Conservation (phyloP, 169 alveolate species). For the Plasmodium falciparum region DNA sequence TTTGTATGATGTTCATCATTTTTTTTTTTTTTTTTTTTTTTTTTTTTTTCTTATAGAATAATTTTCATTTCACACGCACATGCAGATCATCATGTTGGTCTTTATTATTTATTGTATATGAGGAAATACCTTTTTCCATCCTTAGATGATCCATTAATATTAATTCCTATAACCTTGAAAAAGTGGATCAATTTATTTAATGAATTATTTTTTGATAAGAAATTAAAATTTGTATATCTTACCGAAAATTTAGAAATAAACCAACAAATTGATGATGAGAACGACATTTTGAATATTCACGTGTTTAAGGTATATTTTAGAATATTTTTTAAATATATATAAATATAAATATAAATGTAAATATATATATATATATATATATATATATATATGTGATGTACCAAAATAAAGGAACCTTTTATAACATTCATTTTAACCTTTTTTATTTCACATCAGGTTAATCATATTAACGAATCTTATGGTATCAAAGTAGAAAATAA, state of each 20-base stretch:
- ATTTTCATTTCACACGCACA: slow-evolving; percentile 90
- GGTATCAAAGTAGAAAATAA: slow-evolving; percentile 73
- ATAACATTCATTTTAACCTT: slow-evolving; percentile 64
- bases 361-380: slow-evolving; percentile 11
- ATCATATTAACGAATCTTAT: slow-evolving; percentile 87
- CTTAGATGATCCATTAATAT: slow-evolving; percentile 51
- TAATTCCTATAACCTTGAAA: slow-evolving; percentile 76
- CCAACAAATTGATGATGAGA: slow-evolving; percentile 18
- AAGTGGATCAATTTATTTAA: slow-evolving; percentile 54
- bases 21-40: background rate
- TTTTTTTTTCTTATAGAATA: slow-evolving; percentile 71
- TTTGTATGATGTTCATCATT: background rate
- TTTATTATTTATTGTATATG: slow-evolving; percentile 80
- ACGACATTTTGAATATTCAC: slow-evolving; percentile 13
- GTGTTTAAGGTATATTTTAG: slow-evolving; percentile 39
- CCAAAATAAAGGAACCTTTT: slow-evolving; percentile 30
- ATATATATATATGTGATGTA: no score
- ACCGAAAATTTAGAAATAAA: slow-evolving; percentile 61
- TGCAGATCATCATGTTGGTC: slow-evolving; percentile 91
- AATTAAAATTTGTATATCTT: slow-evolving; percentile 22
- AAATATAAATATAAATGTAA: background rate
- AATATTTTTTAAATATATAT: slow-evolving; percentile 31
- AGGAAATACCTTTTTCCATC: slow-evolving; percentile 78
- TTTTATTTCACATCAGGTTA: slow-evolving; percentile 78
- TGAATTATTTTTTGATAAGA: slow-evolving; percentile 50